phyloP scores from a whole-genome alignment of 768 basidiomycete species.

The Filobasidium wieringae region DNA sequence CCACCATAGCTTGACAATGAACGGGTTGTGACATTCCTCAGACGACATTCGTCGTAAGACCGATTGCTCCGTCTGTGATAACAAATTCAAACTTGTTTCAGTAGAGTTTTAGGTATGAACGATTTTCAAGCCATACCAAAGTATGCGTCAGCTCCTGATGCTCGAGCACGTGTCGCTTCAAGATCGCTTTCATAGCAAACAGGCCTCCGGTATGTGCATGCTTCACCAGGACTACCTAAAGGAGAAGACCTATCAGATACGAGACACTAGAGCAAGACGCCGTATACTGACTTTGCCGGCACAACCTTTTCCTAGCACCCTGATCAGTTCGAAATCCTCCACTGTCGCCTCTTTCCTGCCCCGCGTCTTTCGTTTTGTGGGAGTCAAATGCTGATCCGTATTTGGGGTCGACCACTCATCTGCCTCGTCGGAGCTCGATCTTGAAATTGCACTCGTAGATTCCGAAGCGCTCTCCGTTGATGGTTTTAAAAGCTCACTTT shows the following conservation, averaged over 20 bases:
- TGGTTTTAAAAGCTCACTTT: too few relatives aligned
- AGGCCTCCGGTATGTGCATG: constrained; percentile 60
- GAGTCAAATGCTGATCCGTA: too few relatives aligned
- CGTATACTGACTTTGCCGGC: constrained; percentile 67
- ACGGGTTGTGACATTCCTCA: constrained; percentile 59
- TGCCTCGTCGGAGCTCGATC: too few relatives aligned
- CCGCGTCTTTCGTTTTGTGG: background rate
- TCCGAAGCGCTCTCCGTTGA: too few relatives aligned
- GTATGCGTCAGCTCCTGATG: constrained; percentile 96
- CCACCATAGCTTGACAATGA: constrained; percentile 92
- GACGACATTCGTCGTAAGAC: constrained; percentile 89
- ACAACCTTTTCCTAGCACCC: constrained; percentile 91
- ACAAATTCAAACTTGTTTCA: background rate
- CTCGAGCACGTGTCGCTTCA: constrained; percentile 89
- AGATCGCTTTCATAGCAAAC: constrained; percentile 94
- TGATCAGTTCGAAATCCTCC: constrained; percentile 93
- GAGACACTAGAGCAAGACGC: background rate
- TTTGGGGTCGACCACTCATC: too few relatives aligned
- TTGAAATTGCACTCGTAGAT: too few relatives aligned
- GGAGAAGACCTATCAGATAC: background rate
- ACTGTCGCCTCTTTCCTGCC: constrained; percentile 32
- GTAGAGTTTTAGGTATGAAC: background rate
- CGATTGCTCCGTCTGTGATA: constrained; percentile 64
- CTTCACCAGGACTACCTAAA: constrained; percentile 58
- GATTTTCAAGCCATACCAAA: constrained; percentile 36